Base-by-base conservation (phyloP, 1,284 basidiomycete species). In the Meripilus lineatus region DNA sequence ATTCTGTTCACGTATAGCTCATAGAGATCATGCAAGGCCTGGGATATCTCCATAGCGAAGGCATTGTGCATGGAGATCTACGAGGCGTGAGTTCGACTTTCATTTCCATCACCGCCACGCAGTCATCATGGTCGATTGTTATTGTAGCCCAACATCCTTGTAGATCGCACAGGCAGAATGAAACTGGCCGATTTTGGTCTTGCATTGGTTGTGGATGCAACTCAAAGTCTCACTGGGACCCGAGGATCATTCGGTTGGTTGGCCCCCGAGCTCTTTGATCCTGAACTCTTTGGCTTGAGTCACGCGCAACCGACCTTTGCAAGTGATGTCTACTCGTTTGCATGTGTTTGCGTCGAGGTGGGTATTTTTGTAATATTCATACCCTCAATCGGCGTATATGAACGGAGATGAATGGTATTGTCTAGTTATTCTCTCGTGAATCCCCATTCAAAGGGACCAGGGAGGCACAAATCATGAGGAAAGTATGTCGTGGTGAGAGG, bases 21-120 rank as follows among this genome's bases (percentile, higher is more conserved):
- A 17, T 18, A 6, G 32, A 51, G 14, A 42, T 49, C 13, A 20
- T 45, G 2, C n/a, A 35, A 13, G 52, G 52, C 2, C 18, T 54
- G 32, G 36, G 26, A 8, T 54, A 54, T 34, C 37, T 54, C 2
- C 52, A 54, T 30, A 15, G 17, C 21, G 34, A 45, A 20, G 42
- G 42, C 3, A 42, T 52, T 5, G 36, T 50, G 10, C 52, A 54
- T 34, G 52, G 50, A 3, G 48, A 52, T 30, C 26, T 54, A 8
- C 44, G 40, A 18, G 48, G 40, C 21, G 52, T 54, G 21, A 32
- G 52, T 33, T 32, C 18, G 18, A 32, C 4, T 20, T 14, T 33
- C 17, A 7, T 14, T 11, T 25, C 34, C 21, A 11, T 17, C n/a
- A 7, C 7, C 20, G 23, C 11, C 5, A 34, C 34, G 30, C 17